phyloP scores from a whole-genome alignment of 768 basidiomycete genomes.

The Melanogaster broomeanus region DNA sequence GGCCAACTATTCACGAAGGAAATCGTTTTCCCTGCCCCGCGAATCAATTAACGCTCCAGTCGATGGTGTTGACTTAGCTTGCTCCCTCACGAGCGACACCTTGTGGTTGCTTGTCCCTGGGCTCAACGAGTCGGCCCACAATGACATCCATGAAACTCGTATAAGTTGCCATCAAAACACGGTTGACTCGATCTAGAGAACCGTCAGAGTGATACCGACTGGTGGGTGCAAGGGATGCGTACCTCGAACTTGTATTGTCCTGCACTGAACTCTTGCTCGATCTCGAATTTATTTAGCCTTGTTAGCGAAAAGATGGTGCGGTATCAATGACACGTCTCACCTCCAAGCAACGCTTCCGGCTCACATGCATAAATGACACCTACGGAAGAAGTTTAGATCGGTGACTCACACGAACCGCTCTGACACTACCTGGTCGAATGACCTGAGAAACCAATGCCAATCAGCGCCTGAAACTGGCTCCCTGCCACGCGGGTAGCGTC shows the following conservation, averaged over 20 bases:
- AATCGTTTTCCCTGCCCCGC: too few species aligned
- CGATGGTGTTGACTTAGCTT: constrained; percentile 31
- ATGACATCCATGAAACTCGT: constrained; percentile 42
- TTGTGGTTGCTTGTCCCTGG: constrained; percentile 41
- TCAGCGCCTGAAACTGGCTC: constrained; percentile 44
- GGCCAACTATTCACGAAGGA: too few species aligned
- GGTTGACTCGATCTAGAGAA: constrained; percentile 45
- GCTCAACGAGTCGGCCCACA: constrained; percentile 40
- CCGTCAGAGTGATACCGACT: constrained; percentile 6
- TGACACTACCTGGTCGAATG: constrained; percentile 59
- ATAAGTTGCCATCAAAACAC: constrained; percentile 55
- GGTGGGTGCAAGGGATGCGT: background rate
- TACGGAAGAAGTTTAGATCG: constrained; percentile 15
- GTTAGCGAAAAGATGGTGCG: background rate
- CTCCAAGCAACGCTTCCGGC: constrained; percentile 47
- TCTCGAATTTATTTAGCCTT: constrained; percentile 27
- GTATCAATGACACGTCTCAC: constrained; percentile 40
- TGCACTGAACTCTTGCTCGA: constrained; percentile 52
- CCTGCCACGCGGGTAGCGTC: constrained; percentile 68
- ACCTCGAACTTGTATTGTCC: constrained; percentile 57
- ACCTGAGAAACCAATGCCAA: constrained; percentile 60
- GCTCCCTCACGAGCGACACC: constrained; percentile 41
- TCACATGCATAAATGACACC: constrained; percentile 53
- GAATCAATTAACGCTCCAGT: too few species aligned
- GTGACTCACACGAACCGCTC: too few species aligned